Base-by-base conservation (phyloP, 2,329 filamentous ascomycete species). In the Colletotrichum tanaceti region DNA sequence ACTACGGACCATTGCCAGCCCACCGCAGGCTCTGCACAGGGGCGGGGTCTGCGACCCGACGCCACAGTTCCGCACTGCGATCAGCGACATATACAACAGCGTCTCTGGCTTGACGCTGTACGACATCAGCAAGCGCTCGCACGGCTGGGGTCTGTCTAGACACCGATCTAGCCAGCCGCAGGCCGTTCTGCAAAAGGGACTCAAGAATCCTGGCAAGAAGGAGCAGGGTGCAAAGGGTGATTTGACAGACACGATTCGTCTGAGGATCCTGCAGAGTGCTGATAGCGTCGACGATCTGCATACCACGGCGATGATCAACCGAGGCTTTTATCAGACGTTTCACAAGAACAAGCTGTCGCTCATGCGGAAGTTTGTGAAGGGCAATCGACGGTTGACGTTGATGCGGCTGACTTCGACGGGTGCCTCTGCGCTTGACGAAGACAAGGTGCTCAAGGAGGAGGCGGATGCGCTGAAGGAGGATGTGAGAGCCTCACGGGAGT, bases 1-100 rank as follows among this genome's bases (percentile, higher is more conserved):
- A 14, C 75, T 87, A 22, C 77, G 83, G 20, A 74, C 76, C 2
- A 77, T 85, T 43, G 79, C 84, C 5, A 81, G 82, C 54, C 81
- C 84, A 0, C 79, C 83, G 0, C 79, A 81, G 0, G 75, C 78
- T 1, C 72, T 81, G 0, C 80, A 79, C 50, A 77, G 79, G 35
- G 80, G 78, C 14, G 79, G 81, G 4, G 79, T 85, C 1, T 87
- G 85, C 72, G 85, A 87, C 65, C 84, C 84, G 9, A 80, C 81
- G 5, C 79, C 83, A 1, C 75, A 80, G 0, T 85, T 87, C 59
- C 79, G 83, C 10, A 77, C 78, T 5, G 80, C 83, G 7, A 76
- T 87, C 11, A 82, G 79, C 32, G 84, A 87, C 65, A 82, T 87
- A 2, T 85, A 82, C 65, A 85, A 85, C 61, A 86, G 84, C 62